Evolutionary conservation across 2,329 filamentous ascomycete species (phyloP).

Genomic region (Aspergillus sp.): DNA sequence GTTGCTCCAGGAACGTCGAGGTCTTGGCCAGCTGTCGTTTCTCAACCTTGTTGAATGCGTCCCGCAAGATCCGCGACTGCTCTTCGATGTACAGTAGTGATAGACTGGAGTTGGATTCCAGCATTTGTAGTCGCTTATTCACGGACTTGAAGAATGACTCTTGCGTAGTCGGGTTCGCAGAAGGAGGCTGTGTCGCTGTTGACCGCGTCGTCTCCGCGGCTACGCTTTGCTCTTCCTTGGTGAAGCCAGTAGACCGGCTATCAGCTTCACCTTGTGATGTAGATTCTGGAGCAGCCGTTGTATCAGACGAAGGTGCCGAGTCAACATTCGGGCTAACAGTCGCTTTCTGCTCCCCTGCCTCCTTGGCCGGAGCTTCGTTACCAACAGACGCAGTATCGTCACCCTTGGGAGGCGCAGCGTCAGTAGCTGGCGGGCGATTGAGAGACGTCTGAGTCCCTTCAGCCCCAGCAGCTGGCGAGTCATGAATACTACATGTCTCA

Average conservation of each 20-base stretch:
- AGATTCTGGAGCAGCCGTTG: constrained; percentile 20
- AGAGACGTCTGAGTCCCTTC: constrained; percentile 19
- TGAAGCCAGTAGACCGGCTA: constrained; percentile 20
- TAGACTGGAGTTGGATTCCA: constrained; percentile 89
- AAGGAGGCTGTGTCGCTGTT: constrained; percentile 51
- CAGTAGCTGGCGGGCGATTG: constrained; percentile 21
- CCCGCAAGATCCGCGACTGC: constrained; percentile 85
- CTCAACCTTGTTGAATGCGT: constrained; percentile 83
- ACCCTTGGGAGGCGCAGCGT: constrained; percentile 1
- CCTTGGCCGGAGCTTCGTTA: constrained; percentile 12
- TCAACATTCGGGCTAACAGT: constrained; percentile 20
- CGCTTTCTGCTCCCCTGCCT: constrained; percentile 23
- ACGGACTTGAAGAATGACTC: constrained; percentile 98
- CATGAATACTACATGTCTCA: constrained; percentile 23
- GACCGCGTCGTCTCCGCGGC: constrained; percentile 33
- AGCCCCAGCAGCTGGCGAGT: constrained; percentile 13
- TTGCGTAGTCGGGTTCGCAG: constrained; percentile 78
- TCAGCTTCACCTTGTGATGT: constrained; percentile 27
- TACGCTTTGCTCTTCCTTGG: constrained; percentile 37
- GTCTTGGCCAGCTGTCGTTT: constrained; percentile 85
- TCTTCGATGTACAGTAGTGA: constrained; percentile 96
- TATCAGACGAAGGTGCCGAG: constrained; percentile 19
- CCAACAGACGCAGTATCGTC: constrained; percentile 3
- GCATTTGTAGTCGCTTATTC: constrained; percentile 84
- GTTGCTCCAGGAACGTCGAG: constrained; percentile 73